Evolutionary conservation across 768 basidiomycete genomes (phyloP).

Genomic region (Pulveroboletus sp.): DNA sequence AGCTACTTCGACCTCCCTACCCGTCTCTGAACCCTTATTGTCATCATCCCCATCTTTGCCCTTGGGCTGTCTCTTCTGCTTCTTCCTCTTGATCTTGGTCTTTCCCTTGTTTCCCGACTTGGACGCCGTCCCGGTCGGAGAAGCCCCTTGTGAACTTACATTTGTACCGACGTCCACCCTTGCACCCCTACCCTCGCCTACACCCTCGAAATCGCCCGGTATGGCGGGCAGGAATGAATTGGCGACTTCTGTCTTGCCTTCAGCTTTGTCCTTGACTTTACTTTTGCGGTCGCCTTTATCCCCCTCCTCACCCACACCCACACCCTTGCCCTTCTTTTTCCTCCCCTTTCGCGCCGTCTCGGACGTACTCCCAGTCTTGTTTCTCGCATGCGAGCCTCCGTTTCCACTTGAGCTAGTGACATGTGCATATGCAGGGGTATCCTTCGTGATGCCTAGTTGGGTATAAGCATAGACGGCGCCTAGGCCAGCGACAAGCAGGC

Average conservation of each 20-base stretch:
- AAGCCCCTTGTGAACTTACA: neutral
- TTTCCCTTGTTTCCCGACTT: constrained; percentile 31
- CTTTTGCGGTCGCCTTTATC: neutral
- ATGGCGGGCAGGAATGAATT: neutral
- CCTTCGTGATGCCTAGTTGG: neutral
- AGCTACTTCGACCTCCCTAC: constrained; percentile 3
- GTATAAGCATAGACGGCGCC: constrained; percentile 18
- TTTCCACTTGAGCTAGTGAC: neutral
- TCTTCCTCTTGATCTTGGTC: constrained; percentile 44
- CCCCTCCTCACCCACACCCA: neutral
- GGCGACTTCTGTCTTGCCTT: neutral
- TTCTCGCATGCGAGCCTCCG: neutral
- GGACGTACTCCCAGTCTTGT: neutral
- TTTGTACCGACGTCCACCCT: neutral
- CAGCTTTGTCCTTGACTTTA: neutral
- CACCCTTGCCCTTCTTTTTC: neutral
- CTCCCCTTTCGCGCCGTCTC: neutral
- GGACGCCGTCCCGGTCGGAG: neutral
- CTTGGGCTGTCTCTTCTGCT: constrained; percentile 3
- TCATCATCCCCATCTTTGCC: neutral
- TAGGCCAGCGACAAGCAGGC: constrained; percentile 15
- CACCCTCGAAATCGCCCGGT: constrained; percentile 14
- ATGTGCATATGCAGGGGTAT: neutral
- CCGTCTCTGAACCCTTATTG: constrained; percentile 6
- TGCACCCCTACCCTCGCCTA: neutral